Conservation (phyloP, 495 filamentous ascomycete genomes). For the Pseudomonodictys pantanalensis region DNA sequence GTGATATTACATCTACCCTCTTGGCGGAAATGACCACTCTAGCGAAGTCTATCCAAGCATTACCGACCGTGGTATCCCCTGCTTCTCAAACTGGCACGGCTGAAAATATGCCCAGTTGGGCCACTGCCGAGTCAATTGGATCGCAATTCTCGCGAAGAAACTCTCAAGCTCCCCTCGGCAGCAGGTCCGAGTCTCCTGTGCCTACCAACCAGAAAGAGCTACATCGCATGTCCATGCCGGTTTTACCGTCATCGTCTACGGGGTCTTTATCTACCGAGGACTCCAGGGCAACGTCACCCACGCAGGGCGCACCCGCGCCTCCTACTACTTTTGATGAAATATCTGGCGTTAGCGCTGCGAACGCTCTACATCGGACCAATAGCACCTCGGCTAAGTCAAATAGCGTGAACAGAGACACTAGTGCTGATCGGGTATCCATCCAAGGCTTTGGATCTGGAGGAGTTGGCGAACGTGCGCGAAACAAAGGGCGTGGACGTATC, state of each 20-base stretch:
- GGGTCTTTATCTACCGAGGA: slow-evolving; percentile 46
- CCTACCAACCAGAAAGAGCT: slow-evolving; percentile 48
- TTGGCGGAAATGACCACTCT: slow-evolving; percentile 84
- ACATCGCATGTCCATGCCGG: slow-evolving; percentile 79
- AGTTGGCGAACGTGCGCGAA: slow-evolving; percentile 70
- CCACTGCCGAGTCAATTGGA: slow-evolving; percentile 7
- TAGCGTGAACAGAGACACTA: slow-evolving; percentile 45
- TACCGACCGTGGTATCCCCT: slow-evolving; percentile 77
- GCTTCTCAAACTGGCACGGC: slow-evolving; percentile 37
- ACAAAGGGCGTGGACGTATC: slow-evolving; percentile 76
- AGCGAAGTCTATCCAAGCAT: slow-evolving; percentile 77
- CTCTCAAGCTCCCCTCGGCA: slow-evolving; percentile 48
- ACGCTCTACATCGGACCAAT: slow-evolving; percentile 16
- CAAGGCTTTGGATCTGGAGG: slow-evolving; percentile 77
- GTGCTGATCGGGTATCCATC: slow-evolving; percentile 75
- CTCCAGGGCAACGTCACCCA: slow-evolving; percentile 52
- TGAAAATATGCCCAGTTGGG: slow-evolving; percentile 21
- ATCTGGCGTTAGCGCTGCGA: slow-evolving; percentile 40
- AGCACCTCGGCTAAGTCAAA: slow-evolving; percentile 31
- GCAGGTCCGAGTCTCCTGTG: slow-evolving; percentile 51
- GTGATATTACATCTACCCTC: slow-evolving; percentile 80
- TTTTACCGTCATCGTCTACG: slow-evolving; percentile 46
- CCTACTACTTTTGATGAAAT: slow-evolving; percentile 74
- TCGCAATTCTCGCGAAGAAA: slow-evolving; percentile 47
- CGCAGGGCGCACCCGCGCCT: slow-evolving; percentile 49